A percentile compares a stretch with the other conserved stretches of the same genome.
Evolutionary conservation across 495 filamentous ascomycete species (phyloP).

Genomic region (Aspergillus baeticus): DNA sequence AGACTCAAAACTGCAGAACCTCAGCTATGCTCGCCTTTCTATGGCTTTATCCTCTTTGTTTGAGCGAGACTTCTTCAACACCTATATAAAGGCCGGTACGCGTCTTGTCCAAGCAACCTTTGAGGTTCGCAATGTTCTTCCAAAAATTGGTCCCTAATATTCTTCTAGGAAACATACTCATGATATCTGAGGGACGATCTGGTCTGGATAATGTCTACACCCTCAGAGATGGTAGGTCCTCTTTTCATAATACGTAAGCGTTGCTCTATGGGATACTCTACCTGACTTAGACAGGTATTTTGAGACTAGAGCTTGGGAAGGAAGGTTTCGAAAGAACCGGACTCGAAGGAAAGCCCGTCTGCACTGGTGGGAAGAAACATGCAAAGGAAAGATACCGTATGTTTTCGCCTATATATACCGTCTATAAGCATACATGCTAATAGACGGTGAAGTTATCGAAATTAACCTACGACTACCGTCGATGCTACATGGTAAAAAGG

Average conservation of each 20-base stretch:
- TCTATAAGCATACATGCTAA: neutral
- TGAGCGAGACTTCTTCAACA: constrained; percentile 76
- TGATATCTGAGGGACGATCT: constrained; percentile 83
- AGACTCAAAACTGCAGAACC: constrained; percentile 34
- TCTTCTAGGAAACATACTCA: constrained; percentile 72
- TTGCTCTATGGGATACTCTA: neutral
- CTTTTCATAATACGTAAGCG: too few relatives aligned
- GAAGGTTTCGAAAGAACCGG: constrained; percentile 85
- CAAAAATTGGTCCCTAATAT: neutral
- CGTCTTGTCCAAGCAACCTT: too few relatives aligned
- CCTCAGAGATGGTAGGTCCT: constrained; percentile 61
- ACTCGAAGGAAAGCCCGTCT: constrained; percentile 69
- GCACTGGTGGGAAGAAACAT: constrained; percentile 58
- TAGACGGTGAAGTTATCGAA: constrained; percentile 62
- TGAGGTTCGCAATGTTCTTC: too few relatives aligned
- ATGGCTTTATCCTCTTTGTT: constrained; percentile 73
- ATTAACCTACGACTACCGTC: constrained; percentile 74
- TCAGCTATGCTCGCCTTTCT: constrained; percentile 65
- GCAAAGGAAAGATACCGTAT: constrained; percentile 58
- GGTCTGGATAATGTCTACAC: constrained; percentile 80
- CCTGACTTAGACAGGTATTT: constrained; percentile 48
- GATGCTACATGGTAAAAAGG: constrained; percentile 90
- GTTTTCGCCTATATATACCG: neutral
- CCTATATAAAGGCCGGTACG: constrained; percentile 83
- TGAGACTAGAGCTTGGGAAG: constrained; percentile 77